Percentiles rank a stretch among this genome's conserved stretches.
These are phyloP conservation scores for Penicillium sp. DNA, from an alignment of 2,329 filamentous ascomycete genomes.

Conservation along the genomic window DNA sequence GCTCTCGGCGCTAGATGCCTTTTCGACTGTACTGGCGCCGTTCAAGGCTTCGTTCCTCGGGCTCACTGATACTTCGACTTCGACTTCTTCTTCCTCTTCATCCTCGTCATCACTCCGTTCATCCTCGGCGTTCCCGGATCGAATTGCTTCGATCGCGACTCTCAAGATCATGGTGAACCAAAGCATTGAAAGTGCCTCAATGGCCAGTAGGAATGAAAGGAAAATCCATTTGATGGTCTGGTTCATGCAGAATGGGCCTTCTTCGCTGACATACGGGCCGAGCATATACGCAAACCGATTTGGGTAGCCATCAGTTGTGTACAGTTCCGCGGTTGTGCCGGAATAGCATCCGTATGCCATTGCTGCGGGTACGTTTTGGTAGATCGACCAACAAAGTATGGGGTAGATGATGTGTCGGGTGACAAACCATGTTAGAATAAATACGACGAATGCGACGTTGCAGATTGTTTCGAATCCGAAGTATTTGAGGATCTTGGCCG, in stretches of 20 bases:
- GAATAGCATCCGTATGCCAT: slow-evolving; percentile 70
- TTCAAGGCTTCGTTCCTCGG: slow-evolving; percentile 23
- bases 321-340: slow-evolving; percentile 40
- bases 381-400: slow-evolving; percentile 78
- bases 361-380: slow-evolving; percentile 57
- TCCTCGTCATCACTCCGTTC: slow-evolving; percentile 81
- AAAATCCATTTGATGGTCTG: slow-evolving; percentile 71
- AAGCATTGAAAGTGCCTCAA: slow-evolving; percentile 75
- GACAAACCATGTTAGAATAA: slow-evolving; percentile 80
- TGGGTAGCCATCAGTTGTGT: slow-evolving; percentile 30
- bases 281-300: slow-evolving; percentile 60
- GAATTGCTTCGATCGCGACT: slow-evolving; percentile 75
- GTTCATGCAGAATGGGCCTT: slow-evolving; percentile 77
- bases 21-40: slow-evolving; percentile 22
- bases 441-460: slow-evolving; percentile 78
- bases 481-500: slow-evolving; percentile 93
- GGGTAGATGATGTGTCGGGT: slow-evolving; percentile 78
- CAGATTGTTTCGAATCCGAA: slow-evolving; percentile 70
- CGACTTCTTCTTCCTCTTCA: slow-evolving; percentile 60
- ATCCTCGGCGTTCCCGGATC: slow-evolving; percentile 74
- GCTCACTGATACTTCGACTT: slow-evolving; percentile 18
- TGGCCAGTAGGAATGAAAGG: slow-evolving; percentile 67
- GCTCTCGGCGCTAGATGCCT: slow-evolving; percentile 21
- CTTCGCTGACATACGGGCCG: slow-evolving; percentile 67
- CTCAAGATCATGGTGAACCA: slow-evolving; percentile 90